Conservation (phyloP, 768 basidiomycete species). For the Exidia glandulosa region DNA sequence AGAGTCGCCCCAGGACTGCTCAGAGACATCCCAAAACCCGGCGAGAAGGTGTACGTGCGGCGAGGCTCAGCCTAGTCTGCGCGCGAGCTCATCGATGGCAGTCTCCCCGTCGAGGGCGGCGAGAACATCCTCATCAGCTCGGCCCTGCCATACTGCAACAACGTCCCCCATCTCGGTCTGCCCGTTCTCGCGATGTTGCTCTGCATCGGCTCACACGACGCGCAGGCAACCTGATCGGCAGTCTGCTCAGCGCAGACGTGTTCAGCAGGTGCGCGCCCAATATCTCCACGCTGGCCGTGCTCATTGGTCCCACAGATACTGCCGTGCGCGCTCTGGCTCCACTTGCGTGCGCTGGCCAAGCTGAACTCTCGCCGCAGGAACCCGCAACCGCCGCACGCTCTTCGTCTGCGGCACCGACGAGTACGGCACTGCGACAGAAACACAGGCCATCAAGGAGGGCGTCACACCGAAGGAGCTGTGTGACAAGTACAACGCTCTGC, state of each 20-base stretch:
- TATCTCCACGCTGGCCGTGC: slow-evolving; percentile 1
- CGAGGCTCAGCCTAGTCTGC: background rate
- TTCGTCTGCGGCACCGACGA: slow-evolving; percentile 99
- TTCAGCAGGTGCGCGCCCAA: slow-evolving; percentile 68
- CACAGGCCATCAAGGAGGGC: slow-evolving; percentile 85
- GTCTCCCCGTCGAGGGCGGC: slow-evolving; percentile 75
- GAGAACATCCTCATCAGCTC: slow-evolving; percentile 87
- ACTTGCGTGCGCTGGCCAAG: background rate
- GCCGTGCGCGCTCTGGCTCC: slow-evolving; percentile 12
- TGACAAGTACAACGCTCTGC: slow-evolving; percentile 82
- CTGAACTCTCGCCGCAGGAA: slow-evolving; percentile 23
- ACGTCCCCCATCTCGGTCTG: slow-evolving; percentile 89
- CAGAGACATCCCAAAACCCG: slow-evolving; percentile 30
- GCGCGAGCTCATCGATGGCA: slow-evolving; percentile 14
- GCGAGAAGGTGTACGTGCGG: slow-evolving; percentile 32
- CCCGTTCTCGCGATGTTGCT: slow-evolving; percentile 6
- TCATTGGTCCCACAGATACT: slow-evolving; percentile 11
- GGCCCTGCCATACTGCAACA: slow-evolving; percentile 93
- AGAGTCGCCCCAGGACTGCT: slow-evolving; percentile 32
- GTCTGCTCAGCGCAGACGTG: slow-evolving; percentile 93
- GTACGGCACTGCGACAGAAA: slow-evolving; percentile 99
- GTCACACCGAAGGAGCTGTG: slow-evolving; percentile 71
- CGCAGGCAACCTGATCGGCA: slow-evolving; percentile 83
- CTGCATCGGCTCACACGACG: background rate
- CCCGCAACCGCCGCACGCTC: slow-evolving; percentile 78